Conservation (phyloP, 352 stramenopile genomes). For the Plasmopara muralis region DNA sequence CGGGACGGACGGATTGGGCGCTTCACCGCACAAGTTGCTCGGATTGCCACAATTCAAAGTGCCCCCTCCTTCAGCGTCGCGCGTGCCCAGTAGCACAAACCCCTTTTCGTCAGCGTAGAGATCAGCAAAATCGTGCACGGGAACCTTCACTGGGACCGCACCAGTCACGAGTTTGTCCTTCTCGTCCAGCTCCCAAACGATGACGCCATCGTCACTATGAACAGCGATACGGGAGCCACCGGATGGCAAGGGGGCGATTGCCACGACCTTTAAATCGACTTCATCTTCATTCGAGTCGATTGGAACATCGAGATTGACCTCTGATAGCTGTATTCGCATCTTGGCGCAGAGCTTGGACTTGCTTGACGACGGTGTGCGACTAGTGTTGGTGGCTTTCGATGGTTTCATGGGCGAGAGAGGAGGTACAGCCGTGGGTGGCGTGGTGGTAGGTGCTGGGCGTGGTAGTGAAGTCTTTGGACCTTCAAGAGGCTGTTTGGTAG, state of each 20-base stretch:
- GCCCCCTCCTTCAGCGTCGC: slow-evolving; percentile 39
- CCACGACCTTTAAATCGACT: slow-evolving; percentile 34
- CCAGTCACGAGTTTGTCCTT: slow-evolving; percentile 40
- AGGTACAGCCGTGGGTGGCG: too few relatives aligned
- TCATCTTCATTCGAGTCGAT: too few relatives aligned
- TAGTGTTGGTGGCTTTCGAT: too few relatives aligned
- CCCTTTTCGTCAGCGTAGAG: slow-evolving; percentile 48
- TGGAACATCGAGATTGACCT: too few relatives aligned
- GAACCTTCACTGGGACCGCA: slow-evolving; percentile 25
- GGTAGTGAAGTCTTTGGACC: too few relatives aligned
- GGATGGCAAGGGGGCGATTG: slow-evolving; percentile 28
- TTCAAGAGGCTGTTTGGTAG: too few relatives aligned
- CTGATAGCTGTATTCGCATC: too few relatives aligned
- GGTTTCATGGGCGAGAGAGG: too few relatives aligned
- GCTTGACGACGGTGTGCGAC: too few relatives aligned
- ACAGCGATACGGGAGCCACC: slow-evolving; percentile 24
- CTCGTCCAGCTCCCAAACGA: slow-evolving; percentile 42
- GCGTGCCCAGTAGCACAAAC: slow-evolving; percentile 46
- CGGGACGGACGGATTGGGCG: too few relatives aligned
- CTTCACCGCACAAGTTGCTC: background rate
- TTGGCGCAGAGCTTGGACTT: too few relatives aligned
- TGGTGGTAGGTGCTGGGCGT: too few relatives aligned
- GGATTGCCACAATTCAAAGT: slow-evolving; percentile 57
- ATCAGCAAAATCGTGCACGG: slow-evolving; percentile 46
- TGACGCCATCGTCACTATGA: slow-evolving; percentile 39